Evolutionary conservation across 2,329 filamentous ascomycete species (phyloP).

Genomic region (Magnaporthiopsis poae): DNA sequence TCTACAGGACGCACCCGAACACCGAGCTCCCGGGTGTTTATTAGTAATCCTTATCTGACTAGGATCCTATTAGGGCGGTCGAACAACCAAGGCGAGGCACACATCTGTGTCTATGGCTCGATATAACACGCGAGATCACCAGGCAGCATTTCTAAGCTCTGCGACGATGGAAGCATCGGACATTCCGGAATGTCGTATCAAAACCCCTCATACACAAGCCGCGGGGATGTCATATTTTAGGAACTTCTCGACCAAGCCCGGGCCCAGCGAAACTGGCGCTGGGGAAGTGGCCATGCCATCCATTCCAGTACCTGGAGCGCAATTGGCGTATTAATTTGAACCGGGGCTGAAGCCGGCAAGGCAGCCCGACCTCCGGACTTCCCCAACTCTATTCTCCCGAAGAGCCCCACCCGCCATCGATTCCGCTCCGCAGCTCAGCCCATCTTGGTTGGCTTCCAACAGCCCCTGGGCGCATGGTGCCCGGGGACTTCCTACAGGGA

Average conservation of each 20-base stretch:
- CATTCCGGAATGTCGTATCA: neutral
- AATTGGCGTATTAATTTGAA: too few species aligned
- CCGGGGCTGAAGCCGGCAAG: neutral
- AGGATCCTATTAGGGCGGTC: neutral
- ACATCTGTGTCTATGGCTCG: neutral
- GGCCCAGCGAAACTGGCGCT: neutral
- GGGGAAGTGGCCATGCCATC: neutral
- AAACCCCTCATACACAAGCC: neutral
- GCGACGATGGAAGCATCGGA: neutral
- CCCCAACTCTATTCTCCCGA: conserved; percentile 5
- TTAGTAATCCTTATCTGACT: neutral
- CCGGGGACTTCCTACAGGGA: neutral
- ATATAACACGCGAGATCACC: neutral
- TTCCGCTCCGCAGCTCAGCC: neutral
- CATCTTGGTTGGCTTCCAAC: neutral
- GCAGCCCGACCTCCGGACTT: conserved; percentile 2
- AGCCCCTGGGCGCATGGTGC: neutral
- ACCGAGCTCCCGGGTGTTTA: neutral
- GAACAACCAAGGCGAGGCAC: neutral
- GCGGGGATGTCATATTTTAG: neutral
- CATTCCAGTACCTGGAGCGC: neutral
- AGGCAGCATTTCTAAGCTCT: neutral
- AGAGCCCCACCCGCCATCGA: neutral
- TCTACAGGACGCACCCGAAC: neutral
- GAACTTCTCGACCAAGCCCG: neutral